Percentiles rank a stretch among this genome's conserved stretches.
These are phyloP conservation scores for Sambucus nigra DNA, from an alignment of 129 eudicot species.

Conservation along the genomic window DNA sequence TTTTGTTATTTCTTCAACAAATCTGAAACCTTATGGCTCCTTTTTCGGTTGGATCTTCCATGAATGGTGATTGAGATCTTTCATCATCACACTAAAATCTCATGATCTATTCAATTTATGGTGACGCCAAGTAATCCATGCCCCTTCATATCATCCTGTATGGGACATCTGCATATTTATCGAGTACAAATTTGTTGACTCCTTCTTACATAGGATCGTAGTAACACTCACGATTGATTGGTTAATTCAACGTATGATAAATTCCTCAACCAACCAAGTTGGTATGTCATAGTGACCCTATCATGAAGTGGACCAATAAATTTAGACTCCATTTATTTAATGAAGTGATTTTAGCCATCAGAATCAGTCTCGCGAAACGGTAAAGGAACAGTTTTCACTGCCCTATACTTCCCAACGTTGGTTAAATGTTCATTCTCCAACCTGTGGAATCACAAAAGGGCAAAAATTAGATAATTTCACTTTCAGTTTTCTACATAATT, in stretches of 20 bases:
- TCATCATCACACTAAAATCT: neutral
- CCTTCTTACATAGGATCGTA: too few species aligned
- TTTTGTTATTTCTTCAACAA: neutral
- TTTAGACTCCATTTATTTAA: neutral
- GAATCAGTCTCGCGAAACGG: conserved; percentile 81
- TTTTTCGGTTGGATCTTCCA: neutral
- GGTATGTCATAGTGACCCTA: too few species aligned
- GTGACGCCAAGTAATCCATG: neutral
- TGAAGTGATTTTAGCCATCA: conserved; percentile 35
- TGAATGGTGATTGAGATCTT: conserved; percentile 2
- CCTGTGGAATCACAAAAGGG: conserved; percentile 18
- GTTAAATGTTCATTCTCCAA: conserved; percentile 92
- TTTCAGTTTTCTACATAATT: neutral
- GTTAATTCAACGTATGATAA: too few species aligned
- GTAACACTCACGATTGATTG: too few species aligned
- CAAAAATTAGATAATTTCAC: too few species aligned
- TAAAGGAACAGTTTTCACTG: conserved; percentile 79
- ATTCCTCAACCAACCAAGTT: too few species aligned
- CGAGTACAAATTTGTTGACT: too few species aligned
- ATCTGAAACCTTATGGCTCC: conserved; percentile 4
- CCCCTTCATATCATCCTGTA: neutral
- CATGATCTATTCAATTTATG: neutral
- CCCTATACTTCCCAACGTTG: conserved; percentile 89
- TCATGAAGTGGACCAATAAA: too few species aligned
- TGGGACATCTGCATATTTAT: conserved; percentile 8